Conservation (phyloP, 176 grass and related monocot species). For the Avena eriantha region DNA sequence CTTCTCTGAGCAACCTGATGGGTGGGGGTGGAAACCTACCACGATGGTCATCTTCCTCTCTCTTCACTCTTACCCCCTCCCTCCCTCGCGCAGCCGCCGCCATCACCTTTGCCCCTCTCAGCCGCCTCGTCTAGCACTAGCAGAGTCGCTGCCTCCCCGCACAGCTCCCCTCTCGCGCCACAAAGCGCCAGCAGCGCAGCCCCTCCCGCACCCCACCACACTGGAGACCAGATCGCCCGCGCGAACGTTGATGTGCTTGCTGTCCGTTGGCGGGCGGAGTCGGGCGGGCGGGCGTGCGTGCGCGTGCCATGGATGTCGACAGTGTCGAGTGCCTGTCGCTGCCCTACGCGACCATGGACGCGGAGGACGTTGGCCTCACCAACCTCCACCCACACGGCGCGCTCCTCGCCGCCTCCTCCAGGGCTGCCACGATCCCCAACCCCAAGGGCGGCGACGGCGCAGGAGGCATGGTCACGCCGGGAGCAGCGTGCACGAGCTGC, state of each 20-base stretch:
- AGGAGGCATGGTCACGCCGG: conserved; percentile 31
- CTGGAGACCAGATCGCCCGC: conserved; percentile 26
- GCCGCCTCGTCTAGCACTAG: no score
- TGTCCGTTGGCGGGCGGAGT: conserved; percentile 29
- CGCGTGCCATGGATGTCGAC: conserved; percentile 58
- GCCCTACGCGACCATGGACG: conserved; percentile 55
- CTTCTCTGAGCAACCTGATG: no score
- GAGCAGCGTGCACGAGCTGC: conserved; percentile 84
- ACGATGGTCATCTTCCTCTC: no score
- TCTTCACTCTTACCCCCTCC: no score
- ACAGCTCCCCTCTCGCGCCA: neutral
- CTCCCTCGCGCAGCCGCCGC: no score
- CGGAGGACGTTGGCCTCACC: conserved; percentile 47
- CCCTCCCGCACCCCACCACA: neutral
- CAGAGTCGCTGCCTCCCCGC: no score
- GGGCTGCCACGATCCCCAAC: conserved; percentile 14
- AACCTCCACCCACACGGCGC: conserved; percentile 32
- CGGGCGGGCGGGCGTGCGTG: conserved; percentile 14
- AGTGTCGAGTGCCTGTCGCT: conserved; percentile 78
- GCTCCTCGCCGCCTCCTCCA: conserved; percentile 36
- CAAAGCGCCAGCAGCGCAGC: conserved; percentile 30
- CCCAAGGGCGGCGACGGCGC: conserved; percentile 36
- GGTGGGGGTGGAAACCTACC: no score
- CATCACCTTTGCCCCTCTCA: no score
- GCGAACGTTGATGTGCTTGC: neutral